Conservation (phyloP, 768 basidiomycete genomes). For the Trametes sanguinea region DNA sequence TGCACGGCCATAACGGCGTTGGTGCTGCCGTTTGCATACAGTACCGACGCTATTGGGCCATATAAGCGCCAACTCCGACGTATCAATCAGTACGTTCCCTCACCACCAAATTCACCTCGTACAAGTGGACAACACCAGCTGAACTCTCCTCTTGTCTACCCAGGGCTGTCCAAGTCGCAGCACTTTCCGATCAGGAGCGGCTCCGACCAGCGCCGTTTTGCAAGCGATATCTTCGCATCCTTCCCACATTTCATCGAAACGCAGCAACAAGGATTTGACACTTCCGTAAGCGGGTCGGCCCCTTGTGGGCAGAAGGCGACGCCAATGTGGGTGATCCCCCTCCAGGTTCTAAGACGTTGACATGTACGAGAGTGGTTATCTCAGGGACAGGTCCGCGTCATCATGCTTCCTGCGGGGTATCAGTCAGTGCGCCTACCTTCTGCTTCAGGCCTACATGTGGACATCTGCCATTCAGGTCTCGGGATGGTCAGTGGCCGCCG, state of each 20-base stretch:
- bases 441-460: neutral
- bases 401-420: constrained; percentile 7
- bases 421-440: constrained; percentile 5
- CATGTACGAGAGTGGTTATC: neutral
- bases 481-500: neutral
- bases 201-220: neutral
- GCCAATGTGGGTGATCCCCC: neutral
- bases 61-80: constrained; percentile 1
- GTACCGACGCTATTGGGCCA: constrained; percentile 9
- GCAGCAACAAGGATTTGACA: constrained; percentile 10
- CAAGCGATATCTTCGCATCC: neutral
- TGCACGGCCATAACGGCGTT: neutral
- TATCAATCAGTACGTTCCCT: constrained; percentile 10
- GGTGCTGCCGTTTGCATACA: constrained; percentile 13
- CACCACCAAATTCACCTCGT: neutral
- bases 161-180: constrained; percentile 1
- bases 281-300: neutral
- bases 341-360: neutral
- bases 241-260: constrained; percentile 15
- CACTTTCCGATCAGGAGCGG: constrained; percentile 12
- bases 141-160: neutral
- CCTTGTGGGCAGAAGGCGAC: neutral
- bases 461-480: neutral
- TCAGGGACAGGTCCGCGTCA: constrained; percentile 1
- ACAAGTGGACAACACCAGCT: constrained; percentile 1